Percentiles rank a stretch among this genome's conserved stretches.
These are phyloP conservation scores for Leishmania turanica DNA, from an alignment of 208 protist genomes.

Conservation along the genomic window DNA sequence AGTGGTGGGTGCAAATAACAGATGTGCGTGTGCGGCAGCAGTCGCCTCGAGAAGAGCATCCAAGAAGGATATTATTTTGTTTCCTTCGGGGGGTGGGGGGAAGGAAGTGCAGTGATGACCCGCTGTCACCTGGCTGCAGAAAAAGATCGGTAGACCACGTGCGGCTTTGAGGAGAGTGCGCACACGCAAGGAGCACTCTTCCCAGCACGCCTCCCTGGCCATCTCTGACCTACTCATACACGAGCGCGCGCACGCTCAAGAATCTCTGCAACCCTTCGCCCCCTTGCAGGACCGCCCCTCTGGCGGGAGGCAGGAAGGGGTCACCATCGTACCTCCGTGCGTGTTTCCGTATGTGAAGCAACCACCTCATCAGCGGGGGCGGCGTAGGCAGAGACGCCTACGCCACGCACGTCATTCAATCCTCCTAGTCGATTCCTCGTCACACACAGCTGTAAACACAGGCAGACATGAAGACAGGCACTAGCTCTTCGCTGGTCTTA, in stretches of 20 bases:
- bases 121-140: background rate
- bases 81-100: background rate
- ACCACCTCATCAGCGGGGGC: background rate
- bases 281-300: background rate
- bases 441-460: conserved; percentile 6
- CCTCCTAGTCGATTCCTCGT: background rate
- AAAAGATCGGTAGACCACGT: background rate
- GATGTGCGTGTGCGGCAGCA: background rate
- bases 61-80: background rate
- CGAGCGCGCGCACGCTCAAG: background rate
- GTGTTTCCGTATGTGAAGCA: background rate
- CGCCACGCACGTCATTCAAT: background rate
- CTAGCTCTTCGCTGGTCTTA: background rate
- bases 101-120: background rate
- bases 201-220: background rate
- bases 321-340: background rate
- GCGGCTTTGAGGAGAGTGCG: background rate
- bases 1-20: background rate
- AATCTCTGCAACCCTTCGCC: background rate
- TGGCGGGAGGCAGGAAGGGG: background rate
- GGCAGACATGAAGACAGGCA: background rate
- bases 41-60: background rate
- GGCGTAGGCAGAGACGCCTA: background rate
- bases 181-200: background rate
- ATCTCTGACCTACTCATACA: background rate